Percentiles rank a stretch among this genome's conserved stretches.
Evolutionary conservation across 768 basidiomycete genomes (phyloP).

Genomic region (Megacollybia marginata): DNA sequence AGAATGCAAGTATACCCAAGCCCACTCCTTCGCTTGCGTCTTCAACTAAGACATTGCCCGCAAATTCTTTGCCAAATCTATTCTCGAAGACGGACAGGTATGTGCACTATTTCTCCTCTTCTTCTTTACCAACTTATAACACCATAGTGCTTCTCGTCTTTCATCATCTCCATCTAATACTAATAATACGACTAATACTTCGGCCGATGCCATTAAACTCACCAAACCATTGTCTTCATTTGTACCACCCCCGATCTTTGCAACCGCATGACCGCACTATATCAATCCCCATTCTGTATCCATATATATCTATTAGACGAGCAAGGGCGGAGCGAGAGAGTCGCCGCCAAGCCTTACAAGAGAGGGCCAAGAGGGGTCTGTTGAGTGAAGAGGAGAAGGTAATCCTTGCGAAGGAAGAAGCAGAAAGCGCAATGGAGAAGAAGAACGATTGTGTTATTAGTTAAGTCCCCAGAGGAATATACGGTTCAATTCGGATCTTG

Average conservation of each 20-base stretch:
- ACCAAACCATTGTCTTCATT: conserved; percentile 40
- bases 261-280: conserved; percentile 44
- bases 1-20: conserved; percentile 19
- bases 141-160: conserved; percentile 37
- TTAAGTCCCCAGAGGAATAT: conserved; percentile 24
- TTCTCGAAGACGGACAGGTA: conserved; percentile 62
- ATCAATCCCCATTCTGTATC: conserved; percentile 10
- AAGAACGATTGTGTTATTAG: conserved; percentile 33
- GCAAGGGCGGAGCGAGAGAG: conserved; percentile 72
- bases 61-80: conserved; percentile 14
- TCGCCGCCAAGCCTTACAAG: conserved; percentile 60
- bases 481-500: too few relatives aligned
- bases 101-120: conserved; percentile 23
- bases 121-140: conserved; percentile 58
- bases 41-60: conserved; percentile 8
- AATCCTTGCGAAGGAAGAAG: conserved; percentile 37
- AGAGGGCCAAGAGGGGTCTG: conserved; percentile 66
- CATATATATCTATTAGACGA: conserved; percentile 36
- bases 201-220: conserved; percentile 18
- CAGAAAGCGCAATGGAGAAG: conserved; percentile 24
- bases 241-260: conserved; percentile 62
- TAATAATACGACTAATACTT: conserved; percentile 25
- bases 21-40: conserved; percentile 12
- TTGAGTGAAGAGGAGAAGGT: conserved; percentile 50
- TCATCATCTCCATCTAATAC: conserved; percentile 10